Conservation (phyloP, 805 yeast genomes). For the Kazachstania africana region DNA sequence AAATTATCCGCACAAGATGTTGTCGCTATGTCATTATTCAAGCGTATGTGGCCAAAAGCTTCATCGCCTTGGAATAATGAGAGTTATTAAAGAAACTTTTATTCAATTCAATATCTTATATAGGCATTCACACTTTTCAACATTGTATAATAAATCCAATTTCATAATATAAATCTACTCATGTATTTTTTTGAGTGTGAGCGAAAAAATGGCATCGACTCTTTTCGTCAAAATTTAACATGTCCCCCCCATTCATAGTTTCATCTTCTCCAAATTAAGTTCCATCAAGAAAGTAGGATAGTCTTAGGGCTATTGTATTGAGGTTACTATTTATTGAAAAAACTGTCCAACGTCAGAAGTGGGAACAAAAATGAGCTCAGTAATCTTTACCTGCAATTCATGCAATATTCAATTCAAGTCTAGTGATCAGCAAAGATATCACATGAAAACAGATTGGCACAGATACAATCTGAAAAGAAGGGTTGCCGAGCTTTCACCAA, state of each 20-base stretch:
- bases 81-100: too few species aligned
- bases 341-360: too few species aligned
- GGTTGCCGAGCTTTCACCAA: slow-evolving; percentile 72
- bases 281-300: too few species aligned
- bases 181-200: neutral
- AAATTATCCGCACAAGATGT: slow-evolving; percentile 85
- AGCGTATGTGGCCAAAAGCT: slow-evolving; percentile 79
- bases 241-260: too few species aligned
- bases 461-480: slow-evolving; percentile 89
- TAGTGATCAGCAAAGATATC: slow-evolving; percentile 79
- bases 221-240: neutral
- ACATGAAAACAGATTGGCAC: slow-evolving; percentile 98
- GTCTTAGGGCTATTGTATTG: too few species aligned
- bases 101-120: too few species aligned
- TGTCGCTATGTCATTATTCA: slow-evolving; percentile 86
- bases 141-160: neutral
- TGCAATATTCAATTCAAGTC: slow-evolving; percentile 72
- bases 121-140: too few species aligned
- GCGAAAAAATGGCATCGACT: neutral
- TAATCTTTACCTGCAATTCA: slow-evolving; percentile 68
- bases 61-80: slow-evolving; percentile 25
- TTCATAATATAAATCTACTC: neutral
- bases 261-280: too few species aligned
- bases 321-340: too few species aligned
- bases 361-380: slow-evolving; percentile 14